These are phyloP conservation scores for Phalaenopsis hybrid DNA, from an alignment of 116 monocot species.

Conservation along the genomic window DNA sequence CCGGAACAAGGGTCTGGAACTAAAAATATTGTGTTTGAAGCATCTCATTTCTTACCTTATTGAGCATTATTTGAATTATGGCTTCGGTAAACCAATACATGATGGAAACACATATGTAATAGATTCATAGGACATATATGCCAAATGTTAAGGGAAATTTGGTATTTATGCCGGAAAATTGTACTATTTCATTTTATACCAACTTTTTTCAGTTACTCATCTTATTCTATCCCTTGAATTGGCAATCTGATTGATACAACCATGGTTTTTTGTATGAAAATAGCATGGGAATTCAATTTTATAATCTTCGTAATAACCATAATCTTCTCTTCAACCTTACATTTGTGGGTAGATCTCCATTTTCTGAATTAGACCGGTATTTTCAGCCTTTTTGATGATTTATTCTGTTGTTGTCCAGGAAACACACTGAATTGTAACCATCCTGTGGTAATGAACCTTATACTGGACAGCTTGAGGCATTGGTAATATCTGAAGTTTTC, in stretches of 20 bases:
- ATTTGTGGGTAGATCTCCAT: background rate
- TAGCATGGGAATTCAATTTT: background rate
- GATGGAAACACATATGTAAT: background rate
- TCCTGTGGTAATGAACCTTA: slow-evolving; percentile 93
- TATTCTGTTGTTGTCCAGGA: slow-evolving; percentile 37
- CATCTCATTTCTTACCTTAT: background rate
- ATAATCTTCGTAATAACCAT: background rate
- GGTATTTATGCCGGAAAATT: background rate
- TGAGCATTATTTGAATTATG: background rate
- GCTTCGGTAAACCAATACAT: background rate
- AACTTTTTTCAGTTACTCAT: background rate
- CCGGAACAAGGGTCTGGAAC: background rate
- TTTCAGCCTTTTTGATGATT: background rate
- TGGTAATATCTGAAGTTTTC: slow-evolving; percentile 43
- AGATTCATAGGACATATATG: background rate
- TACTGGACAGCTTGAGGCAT: slow-evolving; percentile 92
- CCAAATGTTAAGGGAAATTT: background rate
- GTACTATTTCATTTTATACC: background rate
- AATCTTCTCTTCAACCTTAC: background rate
- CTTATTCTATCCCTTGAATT: background rate
- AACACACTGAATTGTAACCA: slow-evolving; percentile 98
- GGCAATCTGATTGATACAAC: background rate
- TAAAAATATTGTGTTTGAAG: background rate
- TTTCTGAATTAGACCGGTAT: background rate
- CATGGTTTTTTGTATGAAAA: background rate